Base-by-base conservation (phyloP, 1,284 basidiomycete species). In the Cutaneotrichosporon sp. region DNA sequence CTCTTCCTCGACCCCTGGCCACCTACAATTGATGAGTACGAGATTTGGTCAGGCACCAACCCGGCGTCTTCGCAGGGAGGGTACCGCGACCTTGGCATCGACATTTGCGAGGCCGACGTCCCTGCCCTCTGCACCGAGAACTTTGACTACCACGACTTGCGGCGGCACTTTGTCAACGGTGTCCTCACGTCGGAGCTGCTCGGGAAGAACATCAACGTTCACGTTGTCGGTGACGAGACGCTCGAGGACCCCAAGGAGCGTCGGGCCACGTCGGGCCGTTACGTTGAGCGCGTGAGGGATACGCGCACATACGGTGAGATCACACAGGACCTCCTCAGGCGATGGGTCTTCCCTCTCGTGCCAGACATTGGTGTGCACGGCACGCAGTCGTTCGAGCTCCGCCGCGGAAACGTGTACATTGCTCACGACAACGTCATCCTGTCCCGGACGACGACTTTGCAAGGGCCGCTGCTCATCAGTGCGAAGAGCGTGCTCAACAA, bases 81-180 rank as follows among this genome's bases (percentile, higher is more conserved):
- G 18, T 80, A 78, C 65, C 68, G 79, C 18, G 80, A 81, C 53
- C 73, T 83, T 38, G 82, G 82, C 11, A 75, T 83, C 56, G 82
- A 83, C 65, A 80, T 84, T 38, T 84, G 83, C 73, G 80, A 80
- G 60, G 77, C 80, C 21, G 82, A 84, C 66, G 81, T 98, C 22
- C 94, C 94, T 0, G 96, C 95, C 0, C 81, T 98, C 5, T 99
- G 98, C 82, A 95, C 97, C 73, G 97, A 99, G 80, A 99, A 99
- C 81, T 99, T 99, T 77, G 97, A 99, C 81, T 99, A 97, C 76
- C 89, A 90, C 56, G 90, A 94, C 78, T 85, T 98, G 67, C 87
- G 94, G 62, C 84, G 88, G 69, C 93, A 99, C 80, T 97, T 99
- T 75, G 90, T 99, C 30, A 91, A 93, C 72, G 96, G 96, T n/a